Conservation (phyloP, 1,139 yeast species). For the Yamadazyma pseudoaaseri region DNA sequence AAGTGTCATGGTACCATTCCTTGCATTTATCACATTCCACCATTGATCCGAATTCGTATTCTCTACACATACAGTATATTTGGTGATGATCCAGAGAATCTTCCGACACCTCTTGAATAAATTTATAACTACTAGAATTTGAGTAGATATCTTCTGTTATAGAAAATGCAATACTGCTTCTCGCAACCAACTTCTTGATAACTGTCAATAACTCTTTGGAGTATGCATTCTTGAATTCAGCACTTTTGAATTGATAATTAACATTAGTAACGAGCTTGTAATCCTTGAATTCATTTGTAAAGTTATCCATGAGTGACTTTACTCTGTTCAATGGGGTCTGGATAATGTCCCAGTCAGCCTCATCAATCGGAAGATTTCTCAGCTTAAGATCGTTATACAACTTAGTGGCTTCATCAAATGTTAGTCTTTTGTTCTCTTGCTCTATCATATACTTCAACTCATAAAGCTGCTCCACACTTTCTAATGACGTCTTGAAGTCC, state of each 20-base stretch:
- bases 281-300: slow-evolving; percentile 28
- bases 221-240: slow-evolving; percentile 8
- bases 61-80: slow-evolving; percentile 70
- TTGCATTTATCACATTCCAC: slow-evolving; percentile 75
- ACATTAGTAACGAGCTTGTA: slow-evolving; percentile 26
- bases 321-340: slow-evolving; percentile 14
- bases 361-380: slow-evolving; percentile 26
- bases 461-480: slow-evolving; percentile 10
- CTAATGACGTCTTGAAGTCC: slow-evolving; percentile 15
- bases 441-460: slow-evolving; percentile 7
- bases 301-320: slow-evolving; percentile 42
- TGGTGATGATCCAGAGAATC: slow-evolving; percentile 11
- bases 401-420: slow-evolving; percentile 25
- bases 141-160: slow-evolving; percentile 37
- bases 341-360: slow-evolving; percentile 14
- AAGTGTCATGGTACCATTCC: slow-evolving; percentile 78
- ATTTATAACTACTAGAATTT: slow-evolving; percentile 6
- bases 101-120: not conserved
- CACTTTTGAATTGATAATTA: slow-evolving; percentile 20
- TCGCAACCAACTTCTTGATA: slow-evolving; percentile 18
- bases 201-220: slow-evolving; percentile 8
- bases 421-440: slow-evolving; percentile 7
- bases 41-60: slow-evolving; percentile 69
- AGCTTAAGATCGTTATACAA: slow-evolving; percentile 23
- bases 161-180: slow-evolving; percentile 37